Base-by-base conservation (phyloP, 192 early-diverging fungal genomes). In the Gigaspora rosea region DNA sequence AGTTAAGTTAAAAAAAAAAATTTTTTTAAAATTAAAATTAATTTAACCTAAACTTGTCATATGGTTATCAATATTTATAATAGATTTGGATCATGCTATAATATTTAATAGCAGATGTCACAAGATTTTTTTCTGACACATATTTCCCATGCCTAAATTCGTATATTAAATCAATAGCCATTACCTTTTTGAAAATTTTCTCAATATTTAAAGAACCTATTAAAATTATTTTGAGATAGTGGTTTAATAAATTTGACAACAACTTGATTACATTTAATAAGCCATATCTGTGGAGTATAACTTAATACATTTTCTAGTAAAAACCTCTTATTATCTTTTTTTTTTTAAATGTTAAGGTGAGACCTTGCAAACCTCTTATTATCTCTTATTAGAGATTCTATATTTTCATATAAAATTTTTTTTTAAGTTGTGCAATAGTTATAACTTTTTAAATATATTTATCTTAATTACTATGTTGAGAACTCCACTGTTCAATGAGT, bases 81-180 rank as follows among this genome's bases (percentile, higher is more conserved):
- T 46, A 2, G 5, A 59, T 59, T 73, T 73, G 35, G 71, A 73
- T 16, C 54, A 54, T 73, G 16, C 36, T 3, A 73, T 57, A 73
- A 73, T 73, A 73, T 59, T 73, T 73, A n/a, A 73, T 59, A 73
- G 71, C 71, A 16, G 71, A 73, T 56, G 36, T 35, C 20, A 41
- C 1, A 70, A 70, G 67, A 49, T 70, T 49, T 11, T 51, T 54
- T 51, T 70, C 67, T 52, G 48, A 70, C 4, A 70, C 67, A 51
- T 70, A 70, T 54, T 70, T 70, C n/a, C 67, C n/a, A 70, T 70
- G 67, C 4, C 67, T 8, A 2, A 18, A 70, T 2, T 48, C 48
- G 50, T 70, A 70, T 15, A 70, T 70, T 70, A 20, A 9, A 70
- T 70, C n/a, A 4, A 70, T 48, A 10, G 67, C 49, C 7, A 54